These are phyloP conservation scores for Cynara cardunculus DNA, from an alignment of 129 eudicot species.

Conservation along the genomic window DNA sequence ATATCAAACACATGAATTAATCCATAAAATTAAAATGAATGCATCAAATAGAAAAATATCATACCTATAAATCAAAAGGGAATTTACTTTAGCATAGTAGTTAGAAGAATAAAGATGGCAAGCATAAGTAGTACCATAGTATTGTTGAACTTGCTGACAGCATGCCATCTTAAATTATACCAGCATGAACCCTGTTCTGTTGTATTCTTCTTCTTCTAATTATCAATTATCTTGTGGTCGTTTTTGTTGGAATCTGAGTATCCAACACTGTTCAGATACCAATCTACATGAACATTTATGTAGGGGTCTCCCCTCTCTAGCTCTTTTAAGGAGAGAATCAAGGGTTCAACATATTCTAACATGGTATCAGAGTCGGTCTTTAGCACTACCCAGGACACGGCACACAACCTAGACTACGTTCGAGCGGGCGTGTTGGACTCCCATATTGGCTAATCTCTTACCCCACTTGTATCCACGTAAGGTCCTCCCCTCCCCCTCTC, in stretches of 20 bases:
- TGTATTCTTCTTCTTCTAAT: not conserved
- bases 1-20: not conserved
- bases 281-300: too few relatives aligned
- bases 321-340: not conserved
- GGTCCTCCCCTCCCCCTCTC: too few relatives aligned
- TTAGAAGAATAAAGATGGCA: not conserved
- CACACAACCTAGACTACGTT: too few relatives aligned
- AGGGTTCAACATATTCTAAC: not conserved
- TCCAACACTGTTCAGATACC: too few relatives aligned
- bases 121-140: not conserved
- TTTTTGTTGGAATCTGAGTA: too few relatives aligned
- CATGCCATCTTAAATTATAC: not conserved
- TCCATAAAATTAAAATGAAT: not conserved
- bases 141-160: not conserved
- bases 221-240: not conserved
- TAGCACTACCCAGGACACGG: too few relatives aligned
- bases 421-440: too few relatives aligned
- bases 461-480: too few relatives aligned
- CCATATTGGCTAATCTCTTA: too few relatives aligned
- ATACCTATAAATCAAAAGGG: not conserved
- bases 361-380: too few relatives aligned
- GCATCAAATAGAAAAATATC: too few relatives aligned
- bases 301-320: too few relatives aligned
- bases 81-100: not conserved
- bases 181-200: not conserved